phyloP scores from a whole-genome alignment of 257 asterid genomes.

The Solanum okadae region DNA sequence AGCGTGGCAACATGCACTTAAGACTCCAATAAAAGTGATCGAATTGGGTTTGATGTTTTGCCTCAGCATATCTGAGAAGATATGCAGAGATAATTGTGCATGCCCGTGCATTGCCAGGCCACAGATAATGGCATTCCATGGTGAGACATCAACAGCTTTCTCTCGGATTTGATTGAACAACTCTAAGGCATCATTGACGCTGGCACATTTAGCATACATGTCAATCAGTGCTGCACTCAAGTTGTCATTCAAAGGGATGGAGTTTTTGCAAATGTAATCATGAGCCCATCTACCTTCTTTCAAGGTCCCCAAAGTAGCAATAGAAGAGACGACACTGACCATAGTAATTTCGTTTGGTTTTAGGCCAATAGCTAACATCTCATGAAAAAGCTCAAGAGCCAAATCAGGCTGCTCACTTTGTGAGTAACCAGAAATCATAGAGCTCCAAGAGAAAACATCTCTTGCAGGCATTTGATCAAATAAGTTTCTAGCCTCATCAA shows the following conservation, averaged over 20 bases:
- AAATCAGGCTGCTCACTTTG: constrained; percentile 45
- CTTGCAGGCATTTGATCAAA: constrained; percentile 66
- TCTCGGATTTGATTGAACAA: constrained; percentile 43
- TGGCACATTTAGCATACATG: constrained; percentile 95
- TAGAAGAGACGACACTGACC: constrained; percentile 76
- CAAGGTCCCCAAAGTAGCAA: constrained; percentile 55
- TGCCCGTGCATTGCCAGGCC: constrained; percentile 92
- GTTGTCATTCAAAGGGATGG: constrained; percentile 60
- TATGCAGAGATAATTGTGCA: constrained; percentile 43
- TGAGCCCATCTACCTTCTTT: constrained; percentile 73
- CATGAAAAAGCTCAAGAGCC: constrained; percentile 59
- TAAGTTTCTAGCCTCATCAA: constrained; percentile 44
- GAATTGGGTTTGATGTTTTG: constrained; percentile 39
- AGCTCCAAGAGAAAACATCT: constrained; percentile 90
- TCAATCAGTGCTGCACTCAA: constrained; percentile 75
- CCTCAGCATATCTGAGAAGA: constrained; percentile 54
- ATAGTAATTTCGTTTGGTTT: constrained; percentile 81
- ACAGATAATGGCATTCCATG: constrained; percentile 91
- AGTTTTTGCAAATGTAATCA: constrained; percentile 38
- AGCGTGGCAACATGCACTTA: constrained; percentile 87
- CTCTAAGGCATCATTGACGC: constrained; percentile 48
- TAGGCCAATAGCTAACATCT: constrained; percentile 49
- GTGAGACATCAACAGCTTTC: constrained; percentile 44
- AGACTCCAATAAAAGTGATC: constrained; percentile 74
- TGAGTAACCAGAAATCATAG: constrained; percentile 85